A percentile compares a stretch with the other conserved stretches of the same genome.
phyloP scores from a whole-genome alignment of 495 filamentous ascomycete species.

The Glutinoglossum americanum region DNA sequence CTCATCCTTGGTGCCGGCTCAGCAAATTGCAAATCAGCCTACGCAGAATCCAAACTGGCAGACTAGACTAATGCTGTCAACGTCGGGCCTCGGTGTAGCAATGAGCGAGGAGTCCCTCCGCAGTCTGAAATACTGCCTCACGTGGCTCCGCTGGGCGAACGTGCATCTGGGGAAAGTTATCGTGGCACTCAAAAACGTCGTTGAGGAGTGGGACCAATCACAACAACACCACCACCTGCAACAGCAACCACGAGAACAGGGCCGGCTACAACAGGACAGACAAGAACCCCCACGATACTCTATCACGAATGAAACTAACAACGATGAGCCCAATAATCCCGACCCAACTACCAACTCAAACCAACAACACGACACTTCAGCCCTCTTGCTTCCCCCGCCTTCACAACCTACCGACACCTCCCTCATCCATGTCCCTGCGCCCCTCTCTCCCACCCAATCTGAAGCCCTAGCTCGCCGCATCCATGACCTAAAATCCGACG shows the following conservation, averaged over 20 bases:
- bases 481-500: constrained; percentile 44
- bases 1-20: not conserved
- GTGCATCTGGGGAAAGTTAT: constrained; percentile 49
- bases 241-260: not conserved
- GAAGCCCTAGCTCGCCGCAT: constrained; percentile 33
- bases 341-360: not conserved
- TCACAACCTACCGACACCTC: too few relatives aligned
- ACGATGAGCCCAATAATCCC: not conserved
- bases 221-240: constrained; percentile 3
- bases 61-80: constrained; percentile 58
- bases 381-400: constrained; percentile 3
- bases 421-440: constrained; percentile 20
- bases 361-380: not conserved
- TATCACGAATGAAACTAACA: constrained; percentile 2
- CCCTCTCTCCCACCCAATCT: constrained; percentile 7
- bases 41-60: constrained; percentile 35
- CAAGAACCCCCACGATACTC: constrained; percentile 9
- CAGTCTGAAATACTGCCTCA: constrained; percentile 55
- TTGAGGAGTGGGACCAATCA: constrained; percentile 52
- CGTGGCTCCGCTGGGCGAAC: constrained; percentile 56
- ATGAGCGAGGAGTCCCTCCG: constrained; percentile 67
- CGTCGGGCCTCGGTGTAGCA: constrained; percentile 64
- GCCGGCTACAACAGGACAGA: not conserved
- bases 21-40: not conserved
- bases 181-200: constrained; percentile 38